Percentiles rank a stretch among this genome's conserved stretches.
Evolutionary conservation across 129 eudicot species (phyloP).

Genomic region (Rutidosis leptorrhynchoides): DNA sequence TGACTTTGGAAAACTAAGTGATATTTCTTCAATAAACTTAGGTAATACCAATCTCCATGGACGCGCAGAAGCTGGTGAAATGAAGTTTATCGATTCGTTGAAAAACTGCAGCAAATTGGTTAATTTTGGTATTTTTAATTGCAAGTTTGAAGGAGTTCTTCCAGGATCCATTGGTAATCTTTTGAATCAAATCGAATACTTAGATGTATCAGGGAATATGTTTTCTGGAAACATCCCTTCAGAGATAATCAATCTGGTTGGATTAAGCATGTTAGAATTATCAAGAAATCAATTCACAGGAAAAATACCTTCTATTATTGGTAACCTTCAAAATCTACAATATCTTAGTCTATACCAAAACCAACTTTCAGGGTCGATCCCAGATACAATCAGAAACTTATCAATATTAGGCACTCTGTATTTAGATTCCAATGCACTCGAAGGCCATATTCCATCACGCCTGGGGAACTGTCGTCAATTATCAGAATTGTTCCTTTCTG

Average conservation of each 20-base stretch:
- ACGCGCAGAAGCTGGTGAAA: no score
- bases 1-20: no score
- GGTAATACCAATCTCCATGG: no score
- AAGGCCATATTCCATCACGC: slow-evolving; percentile 21
- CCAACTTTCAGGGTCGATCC: slow-evolving; percentile 20
- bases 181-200: slow-evolving; percentile 8
- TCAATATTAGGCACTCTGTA: slow-evolving; percentile 4
- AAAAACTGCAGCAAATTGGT: slow-evolving; percentile 18
- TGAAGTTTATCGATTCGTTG: slow-evolving; percentile 28
- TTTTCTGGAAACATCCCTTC: slow-evolving; percentile 29
- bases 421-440: slow-evolving; percentile 11
- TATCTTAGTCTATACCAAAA: background rate
- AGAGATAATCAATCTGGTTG: slow-evolving; percentile 24
- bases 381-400: slow-evolving; percentile 24
- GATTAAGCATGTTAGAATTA: slow-evolving; percentile 5
- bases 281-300: slow-evolving; percentile 20
- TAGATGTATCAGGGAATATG: slow-evolving; percentile 16
- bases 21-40: no score
- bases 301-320: slow-evolving; percentile 18
- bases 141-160: slow-evolving; percentile 21
- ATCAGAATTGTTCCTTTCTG: background rate
- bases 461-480: slow-evolving; percentile 16
- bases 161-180: slow-evolving; percentile 35
- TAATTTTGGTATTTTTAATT: background rate
- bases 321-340: slow-evolving; percentile 23